Conservation (phyloP, 1,284 basidiomycete species). For the Sanghuangporus weigelae region DNA sequence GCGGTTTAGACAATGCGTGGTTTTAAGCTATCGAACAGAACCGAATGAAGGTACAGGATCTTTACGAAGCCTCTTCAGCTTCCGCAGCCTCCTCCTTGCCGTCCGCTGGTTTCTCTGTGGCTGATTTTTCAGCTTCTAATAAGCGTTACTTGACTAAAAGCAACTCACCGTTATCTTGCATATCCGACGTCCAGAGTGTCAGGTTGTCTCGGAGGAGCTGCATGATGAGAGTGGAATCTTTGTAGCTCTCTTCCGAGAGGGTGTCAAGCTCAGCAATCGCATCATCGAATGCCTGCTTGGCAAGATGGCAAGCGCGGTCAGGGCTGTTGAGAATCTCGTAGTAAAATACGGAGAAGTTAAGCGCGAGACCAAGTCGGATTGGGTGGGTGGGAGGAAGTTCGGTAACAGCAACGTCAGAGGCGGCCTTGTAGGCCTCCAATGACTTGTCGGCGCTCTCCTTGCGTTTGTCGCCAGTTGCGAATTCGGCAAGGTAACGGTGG, state of each 20-base stretch:
- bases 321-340: slow-evolving; percentile 99
- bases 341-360: slow-evolving; percentile 99
- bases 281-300: slow-evolving; percentile 99
- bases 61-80: slow-evolving; percentile 48
- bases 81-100: slow-evolving; percentile 59
- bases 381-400: slow-evolving; percentile 99
- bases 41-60: slow-evolving; percentile 7
- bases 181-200: slow-evolving; percentile 97
- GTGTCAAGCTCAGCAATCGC: slow-evolving; percentile 99
- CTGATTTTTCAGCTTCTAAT: slow-evolving; percentile 8
- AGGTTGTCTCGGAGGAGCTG: slow-evolving; percentile 98
- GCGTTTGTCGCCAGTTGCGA: slow-evolving; percentile 98
- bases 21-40: slow-evolving; percentile 13
- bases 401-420: slow-evolving; percentile 95
- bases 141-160: neutral
- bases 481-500: slow-evolving; percentile 99
- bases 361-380: slow-evolving; percentile 96
- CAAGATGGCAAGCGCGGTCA: slow-evolving; percentile 98
- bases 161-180: slow-evolving; percentile 77
- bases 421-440: slow-evolving; percentile 98
- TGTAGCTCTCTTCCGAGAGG: slow-evolving; percentile 99
- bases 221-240: slow-evolving; percentile 99
- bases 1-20: slow-evolving; percentile 11
- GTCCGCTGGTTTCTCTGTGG: slow-evolving; percentile 63
- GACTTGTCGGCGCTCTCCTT: slow-evolving; percentile 99